Percentiles rank a stretch among this genome's conserved stretches.
Evolutionary conservation across 2,329 filamentous ascomycete species (phyloP).

Genomic region (Escovopsis sp.): DNA sequence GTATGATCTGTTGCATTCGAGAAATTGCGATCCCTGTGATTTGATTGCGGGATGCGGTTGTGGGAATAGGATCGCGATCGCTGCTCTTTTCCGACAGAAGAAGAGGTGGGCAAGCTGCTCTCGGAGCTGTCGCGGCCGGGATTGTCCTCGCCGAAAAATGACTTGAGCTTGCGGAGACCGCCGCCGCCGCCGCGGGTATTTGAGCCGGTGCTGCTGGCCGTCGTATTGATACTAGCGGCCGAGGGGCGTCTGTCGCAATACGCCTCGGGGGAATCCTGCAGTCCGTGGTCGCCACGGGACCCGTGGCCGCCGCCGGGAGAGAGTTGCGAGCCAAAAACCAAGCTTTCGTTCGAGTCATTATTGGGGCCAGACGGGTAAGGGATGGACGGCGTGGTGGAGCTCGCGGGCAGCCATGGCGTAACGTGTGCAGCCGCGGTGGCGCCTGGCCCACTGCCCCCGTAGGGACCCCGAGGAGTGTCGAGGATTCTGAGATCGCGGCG

Average conservation of each 20-base stretch:
- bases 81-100: slow-evolving; percentile 39
- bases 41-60: slow-evolving; percentile 25
- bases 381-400: slow-evolving; percentile 22
- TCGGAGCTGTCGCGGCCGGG: slow-evolving; percentile 62
- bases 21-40: slow-evolving; percentile 61
- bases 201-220: slow-evolving; percentile 71
- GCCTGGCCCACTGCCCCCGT: slow-evolving; percentile 31
- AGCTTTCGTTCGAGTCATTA: slow-evolving; percentile 61
- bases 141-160: slow-evolving; percentile 87
- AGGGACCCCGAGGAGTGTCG: slow-evolving; percentile 47
- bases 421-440: slow-evolving; percentile 41
- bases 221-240: slow-evolving; percentile 66
- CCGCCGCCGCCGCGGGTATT: slow-evolving; percentile 55
- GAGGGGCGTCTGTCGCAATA: slow-evolving; percentile 64
- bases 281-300: slow-evolving; percentile 15
- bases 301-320: slow-evolving; percentile 48
- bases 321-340: slow-evolving; percentile 47
- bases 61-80: slow-evolving; percentile 50
- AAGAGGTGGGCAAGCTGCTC: slow-evolving; percentile 41
- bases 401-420: slow-evolving; percentile 42
- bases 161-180: slow-evolving; percentile 70
- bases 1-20: slow-evolving; percentile 63
- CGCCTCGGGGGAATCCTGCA: slow-evolving; percentile 46
- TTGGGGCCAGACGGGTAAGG: slow-evolving; percentile 47
- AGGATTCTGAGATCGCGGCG: slow-evolving; percentile 57